Conservation (phyloP, 2,329 filamentous ascomycete species). For the Hirsutella minnesotensis region DNA sequence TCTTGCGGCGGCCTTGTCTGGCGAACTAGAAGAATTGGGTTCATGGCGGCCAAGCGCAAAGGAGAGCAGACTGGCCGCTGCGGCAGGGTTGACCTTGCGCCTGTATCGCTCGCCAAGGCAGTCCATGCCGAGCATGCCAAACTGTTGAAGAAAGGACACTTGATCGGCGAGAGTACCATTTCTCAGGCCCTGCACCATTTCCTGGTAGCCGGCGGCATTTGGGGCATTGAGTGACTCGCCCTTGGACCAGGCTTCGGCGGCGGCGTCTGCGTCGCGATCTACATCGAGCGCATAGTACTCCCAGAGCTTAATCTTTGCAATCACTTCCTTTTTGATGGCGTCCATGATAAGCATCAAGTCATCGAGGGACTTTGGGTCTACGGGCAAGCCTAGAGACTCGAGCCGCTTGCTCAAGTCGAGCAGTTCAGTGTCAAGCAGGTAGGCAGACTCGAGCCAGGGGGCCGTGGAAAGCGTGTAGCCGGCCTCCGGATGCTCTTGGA, state of each 20-base stretch:
- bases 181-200: slow-evolving; percentile 34
- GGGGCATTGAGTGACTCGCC: slow-evolving; percentile 45
- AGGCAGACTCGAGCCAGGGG: slow-evolving; percentile 59
- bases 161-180: slow-evolving; percentile 33
- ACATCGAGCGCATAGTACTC: slow-evolving; percentile 85
- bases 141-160: slow-evolving; percentile 52
- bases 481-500: slow-evolving; percentile 86
- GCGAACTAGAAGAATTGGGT: slow-evolving; percentile 25
- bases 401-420: slow-evolving; percentile 70
- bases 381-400: slow-evolving; percentile 61
- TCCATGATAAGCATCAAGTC: slow-evolving; percentile 77
- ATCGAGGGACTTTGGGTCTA: slow-evolving; percentile 53
- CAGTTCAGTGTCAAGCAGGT: slow-evolving; percentile 47
- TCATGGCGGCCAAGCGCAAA: slow-evolving; percentile 49
- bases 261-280: slow-evolving; percentile 55
- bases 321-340: slow-evolving; percentile 67
- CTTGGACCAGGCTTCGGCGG: slow-evolving; percentile 59
- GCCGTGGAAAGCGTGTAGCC: slow-evolving; percentile 91
- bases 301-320: slow-evolving; percentile 73
- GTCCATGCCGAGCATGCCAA: slow-evolving; percentile 60
- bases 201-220: slow-evolving; percentile 21
- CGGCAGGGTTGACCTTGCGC: slow-evolving; percentile 55
- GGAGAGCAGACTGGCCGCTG: slow-evolving; percentile 46
- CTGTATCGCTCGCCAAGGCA: slow-evolving; percentile 70
- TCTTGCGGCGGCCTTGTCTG: slow-evolving; percentile 37